Evolutionary conservation across 345 rosid genomes (phyloP), one percentile per base, ranked within the genome.

Genomic region (Pugionium cornutum): DNA sequence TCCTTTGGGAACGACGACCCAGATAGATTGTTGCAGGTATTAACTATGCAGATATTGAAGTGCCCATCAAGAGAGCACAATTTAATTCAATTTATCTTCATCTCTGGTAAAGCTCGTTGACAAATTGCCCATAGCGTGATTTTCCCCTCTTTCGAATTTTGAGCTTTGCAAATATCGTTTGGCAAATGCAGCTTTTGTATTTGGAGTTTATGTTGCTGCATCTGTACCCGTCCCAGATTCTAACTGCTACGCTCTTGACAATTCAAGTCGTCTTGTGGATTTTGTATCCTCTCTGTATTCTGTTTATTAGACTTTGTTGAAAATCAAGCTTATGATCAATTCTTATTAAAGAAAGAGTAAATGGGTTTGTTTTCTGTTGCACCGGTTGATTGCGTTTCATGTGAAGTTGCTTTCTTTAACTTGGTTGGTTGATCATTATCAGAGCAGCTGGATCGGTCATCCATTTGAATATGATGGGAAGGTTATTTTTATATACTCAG

Each of bases 231-330:
- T 81, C 1, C 99, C 97, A 0, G 78, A 68, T 48, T 84, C 96
- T 46, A 79, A 69, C 64, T 94, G 97, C 87, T 90, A 94, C 52
- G 86, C 82, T 73, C 50, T 94, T 33, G 97, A 88, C 77, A 88
- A 86, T 82, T 79, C 97, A 32, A 94, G 99, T 70, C 95, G 77
- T 51, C 84, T 94, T 76, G 77, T 88, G 34, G 99, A 94, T 64
- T 94, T 94, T 58, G 99, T 94, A 94, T 94, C 99, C 96, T 80
- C 40, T 62, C 18, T 18, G 18, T 18, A 18, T 58, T 40, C 6
- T 4, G 40, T 4, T 36, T 36, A 5, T 4, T 36, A 36, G 5
- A 7, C 4, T 4, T 4, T 4, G 40, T 6, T 4, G 18, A 18
- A 18, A 18, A 18, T 18, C 18, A 3, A 36, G 40, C 40, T 36